A percentile compares a stretch with the other conserved stretches of the same genome.
Conservation (phyloP, 148 eudicot genomes). For the Camellia japonica region DNA sequence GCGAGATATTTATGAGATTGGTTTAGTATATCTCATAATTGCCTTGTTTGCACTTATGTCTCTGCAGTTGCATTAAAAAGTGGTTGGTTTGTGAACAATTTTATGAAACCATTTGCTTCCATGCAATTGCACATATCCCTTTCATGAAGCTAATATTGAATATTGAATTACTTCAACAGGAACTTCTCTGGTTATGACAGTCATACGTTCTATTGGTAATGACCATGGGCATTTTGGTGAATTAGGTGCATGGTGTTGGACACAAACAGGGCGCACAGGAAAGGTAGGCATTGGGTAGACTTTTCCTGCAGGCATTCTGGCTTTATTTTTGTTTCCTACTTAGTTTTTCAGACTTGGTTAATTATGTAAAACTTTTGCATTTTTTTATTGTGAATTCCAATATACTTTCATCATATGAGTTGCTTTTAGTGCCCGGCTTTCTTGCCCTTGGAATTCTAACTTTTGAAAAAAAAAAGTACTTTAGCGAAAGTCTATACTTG, state of each 20-base stretch:
- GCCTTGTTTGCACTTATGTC: conserved; percentile 7
- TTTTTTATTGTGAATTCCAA: not conserved
- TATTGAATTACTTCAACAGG: conserved; percentile 39
- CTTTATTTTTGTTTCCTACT: not conserved
- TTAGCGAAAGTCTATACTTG: not conserved
- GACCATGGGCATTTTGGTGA: conserved; percentile 74
- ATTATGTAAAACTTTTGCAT: not conserved
- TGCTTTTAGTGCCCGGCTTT: conserved; percentile 10
- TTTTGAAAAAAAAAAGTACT: not conserved
- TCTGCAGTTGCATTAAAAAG: not conserved
- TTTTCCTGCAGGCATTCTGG: not conserved
- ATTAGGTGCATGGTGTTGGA: conserved; percentile 91
- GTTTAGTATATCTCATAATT: not conserved
- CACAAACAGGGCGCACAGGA: conserved; percentile 82
- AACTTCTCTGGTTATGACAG: conserved; percentile 85
- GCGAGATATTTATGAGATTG: not conserved
- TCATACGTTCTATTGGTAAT: conserved; percentile 85
- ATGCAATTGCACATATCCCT: not conserved
- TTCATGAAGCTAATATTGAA: conserved; percentile 14
- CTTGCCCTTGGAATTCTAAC: conserved; percentile 3
- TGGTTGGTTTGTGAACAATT: not conserved
- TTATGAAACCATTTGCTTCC: not conserved
- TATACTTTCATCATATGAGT: not conserved
- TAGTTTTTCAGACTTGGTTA: not conserved
- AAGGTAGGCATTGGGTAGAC: conserved; percentile 51